Percentiles rank a stretch among this genome's conserved stretches.
phyloP scores from a whole-genome alignment of 768 basidiomycete species.

The Leccinellum rugosiceps region DNA sequence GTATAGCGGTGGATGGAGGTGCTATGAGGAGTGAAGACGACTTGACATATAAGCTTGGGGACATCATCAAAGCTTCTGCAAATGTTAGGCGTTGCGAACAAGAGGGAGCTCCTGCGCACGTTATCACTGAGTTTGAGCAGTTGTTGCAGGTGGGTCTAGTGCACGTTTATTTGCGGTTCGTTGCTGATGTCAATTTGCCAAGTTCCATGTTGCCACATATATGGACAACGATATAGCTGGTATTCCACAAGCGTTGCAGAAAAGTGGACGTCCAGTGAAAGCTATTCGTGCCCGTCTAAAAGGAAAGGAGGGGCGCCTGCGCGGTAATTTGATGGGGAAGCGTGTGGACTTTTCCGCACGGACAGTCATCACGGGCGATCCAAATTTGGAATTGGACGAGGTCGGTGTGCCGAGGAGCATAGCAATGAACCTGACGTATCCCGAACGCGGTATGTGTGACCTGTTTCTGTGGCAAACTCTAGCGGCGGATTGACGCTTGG shows the following conservation, averaged over 20 bases:
- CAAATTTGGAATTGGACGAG: slow-evolving; percentile 92
- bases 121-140: slow-evolving; percentile 95
- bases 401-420: slow-evolving; percentile 95
- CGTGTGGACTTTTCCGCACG: slow-evolving; percentile 99
- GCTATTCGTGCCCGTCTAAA: slow-evolving; percentile 97
- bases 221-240: slow-evolving; percentile 99
- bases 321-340: slow-evolving; percentile 99
- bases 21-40: slow-evolving; percentile 98
- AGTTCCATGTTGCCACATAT: slow-evolving; percentile 99
- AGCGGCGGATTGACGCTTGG: slow-evolving; percentile 8
- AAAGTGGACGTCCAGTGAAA: slow-evolving; percentile 96
- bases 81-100: slow-evolving; percentile 91
- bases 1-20: slow-evolving; percentile 95
- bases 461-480: neutral
- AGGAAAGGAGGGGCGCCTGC: slow-evolving; percentile 96
- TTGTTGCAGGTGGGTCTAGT: slow-evolving; percentile 74
- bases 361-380: slow-evolving; percentile 98
- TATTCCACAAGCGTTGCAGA: slow-evolving; percentile 94
- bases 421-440: slow-evolving; percentile 97
- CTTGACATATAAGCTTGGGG: slow-evolving; percentile 95
- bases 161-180: neutral
- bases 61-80: slow-evolving; percentile 93
- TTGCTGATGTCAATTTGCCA: neutral
- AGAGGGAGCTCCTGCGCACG: slow-evolving; percentile 94
- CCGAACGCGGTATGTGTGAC: slow-evolving; percentile 75